phyloP scores from a whole-genome alignment of 2,329 filamentous ascomycete genomes.

The Aspergillus clavatus region DNA sequence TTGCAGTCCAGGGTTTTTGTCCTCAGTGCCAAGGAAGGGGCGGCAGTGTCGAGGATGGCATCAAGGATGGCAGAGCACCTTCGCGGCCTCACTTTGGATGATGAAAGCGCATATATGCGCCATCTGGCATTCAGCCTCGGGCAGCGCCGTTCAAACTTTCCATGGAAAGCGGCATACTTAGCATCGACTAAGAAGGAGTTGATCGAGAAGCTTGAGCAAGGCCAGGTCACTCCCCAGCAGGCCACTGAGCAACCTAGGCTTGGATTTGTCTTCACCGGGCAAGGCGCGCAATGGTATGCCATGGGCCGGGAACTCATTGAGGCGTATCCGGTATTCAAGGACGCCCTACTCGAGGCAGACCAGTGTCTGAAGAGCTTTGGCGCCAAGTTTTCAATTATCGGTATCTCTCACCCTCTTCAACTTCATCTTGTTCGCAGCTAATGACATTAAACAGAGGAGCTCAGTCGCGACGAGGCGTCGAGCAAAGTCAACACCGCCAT shows the following conservation, averaged over 20 bases:
- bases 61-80: background rate
- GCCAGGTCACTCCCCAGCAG: background rate
- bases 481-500: background rate
- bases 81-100: constrained; percentile 11
- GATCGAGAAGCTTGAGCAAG: background rate
- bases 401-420: too few relatives aligned
- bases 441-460: too few relatives aligned
- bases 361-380: too few relatives aligned
- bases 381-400: too few relatives aligned
- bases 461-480: too few relatives aligned
- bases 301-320: constrained; percentile 4
- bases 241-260: too few relatives aligned
- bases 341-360: too few relatives aligned
- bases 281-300: constrained; percentile 6
- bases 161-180: constrained; percentile 7
- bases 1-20: background rate
- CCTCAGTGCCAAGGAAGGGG: constrained; percentile 7
- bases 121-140: constrained; percentile 18
- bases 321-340: background rate
- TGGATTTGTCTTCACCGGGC: constrained; percentile 7
- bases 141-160: constrained; percentile 5
- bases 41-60: background rate
- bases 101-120: constrained; percentile 6
- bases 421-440: too few relatives aligned
- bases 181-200: background rate